Base-by-base conservation (phyloP, 306 rosid species). In the Crataegus laevigata region DNA sequence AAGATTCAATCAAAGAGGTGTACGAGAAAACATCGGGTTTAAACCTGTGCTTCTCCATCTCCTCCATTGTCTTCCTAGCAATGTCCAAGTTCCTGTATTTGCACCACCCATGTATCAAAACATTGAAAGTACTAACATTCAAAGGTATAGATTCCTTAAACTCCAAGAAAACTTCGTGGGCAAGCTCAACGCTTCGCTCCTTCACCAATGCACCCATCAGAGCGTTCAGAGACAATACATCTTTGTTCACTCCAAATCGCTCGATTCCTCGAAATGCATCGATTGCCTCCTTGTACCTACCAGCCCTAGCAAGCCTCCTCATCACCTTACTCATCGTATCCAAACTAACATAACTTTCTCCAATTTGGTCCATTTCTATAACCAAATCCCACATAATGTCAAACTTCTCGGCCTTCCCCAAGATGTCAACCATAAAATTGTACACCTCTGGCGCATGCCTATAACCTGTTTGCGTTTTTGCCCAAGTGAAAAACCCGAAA, bases 91-190 rank as follows among this genome's bases (percentile, higher is more conserved):
- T 85, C 80, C 90, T 84, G 26, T 28, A 78, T 85, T 42, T 86
- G 67, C 98, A 94, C 91, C 90, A 91, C 55, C 98, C 96, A 72
- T 86, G 84, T n/a, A 91, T 81, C 88, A 94, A 77, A 77, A 87
- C 59, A 83, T 94, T 94, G 85, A 89, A 89, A 63, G 89, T 80
- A 6, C 10, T 29, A 25, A 68, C 43, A 70, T 77, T 81, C 76
- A 83, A 76, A 18, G 88, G 85, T 58, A 91, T 60, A 2, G 50
- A 66, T 54, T 80, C 76, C 90, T 90, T 85, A 18, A 81, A 84
- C 86, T 91, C 91, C 80, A 78, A 68, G 78, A 83, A 69, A 82
- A 82, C 87, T 28, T 76, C 50, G n/a, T 76, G 80, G 43, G 97
- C 97, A 80, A 65, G 79, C 81, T 94, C 97, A 79, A 90, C 85